Evolutionary conservation across 2,329 filamentous ascomycete species (phyloP), one percentile per base, ranked within the genome.

Genomic region (Cordyceps pruinosa): DNA sequence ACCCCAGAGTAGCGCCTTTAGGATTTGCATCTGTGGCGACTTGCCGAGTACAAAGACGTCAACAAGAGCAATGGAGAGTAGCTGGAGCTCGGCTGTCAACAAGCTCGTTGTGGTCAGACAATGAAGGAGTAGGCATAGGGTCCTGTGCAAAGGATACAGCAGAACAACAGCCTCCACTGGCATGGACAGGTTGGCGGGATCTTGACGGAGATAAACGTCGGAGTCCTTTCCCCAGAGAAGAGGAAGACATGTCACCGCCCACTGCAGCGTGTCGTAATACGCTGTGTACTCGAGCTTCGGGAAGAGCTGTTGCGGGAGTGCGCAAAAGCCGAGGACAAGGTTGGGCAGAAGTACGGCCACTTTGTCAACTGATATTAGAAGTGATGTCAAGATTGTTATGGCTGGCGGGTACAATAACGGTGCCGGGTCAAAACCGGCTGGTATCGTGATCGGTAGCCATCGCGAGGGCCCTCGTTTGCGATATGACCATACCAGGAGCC

Each of bases 71-170:
- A 88, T 83, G 1, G 93, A 93, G 17, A 97, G 80, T 10, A 99
- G 78, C 65, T 97, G 90, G 42, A 97, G 79, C 70, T 99, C 94
- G 5, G 94, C 86, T 2, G 88, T 82, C 52, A 97, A 78, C 42
- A 97, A 79, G 70, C 92, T 97, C 1, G 91, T 96, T 0, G 90
- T 93, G 1, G 92, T 93, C 61, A 97, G 79, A 67, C 89, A 86
- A 65, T 89, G 84, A 57, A 97, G 70, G 30, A 89, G 83, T 30
- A 81, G 77, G 66, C 89, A 84, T 25, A 96, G 75, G 30, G 85
- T 85, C 70, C 89, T 87, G 66, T 97, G 92, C 45, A 97, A 75
- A 17, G 93, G 90, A 68, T 93, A 96, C 57, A 97, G 72, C 57
- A 88, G 75, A 28, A 81, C 76, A 34, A 87, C 72, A 9, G 74